phyloP scores from a whole-genome alignment of 2,329 filamentous ascomycete species.

The Hypomyces rosellus region DNA sequence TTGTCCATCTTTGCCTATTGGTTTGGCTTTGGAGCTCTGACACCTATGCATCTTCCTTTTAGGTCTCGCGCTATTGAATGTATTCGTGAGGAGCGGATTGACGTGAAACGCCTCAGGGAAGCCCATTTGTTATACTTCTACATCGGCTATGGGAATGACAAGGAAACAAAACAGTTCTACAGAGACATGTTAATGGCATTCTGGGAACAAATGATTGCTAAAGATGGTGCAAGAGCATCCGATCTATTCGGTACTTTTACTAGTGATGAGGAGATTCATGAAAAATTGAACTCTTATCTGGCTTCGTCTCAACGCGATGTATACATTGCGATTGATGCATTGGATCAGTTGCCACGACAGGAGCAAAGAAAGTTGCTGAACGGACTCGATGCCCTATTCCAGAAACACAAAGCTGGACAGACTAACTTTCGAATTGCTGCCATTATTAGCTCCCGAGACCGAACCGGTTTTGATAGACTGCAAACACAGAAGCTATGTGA shows the following conservation, averaged over 20 bases:
- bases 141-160: neutral
- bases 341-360: neutral
- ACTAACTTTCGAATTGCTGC: neutral
- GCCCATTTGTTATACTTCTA: neutral
- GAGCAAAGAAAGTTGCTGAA: neutral
- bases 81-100: neutral
- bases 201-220: neutral
- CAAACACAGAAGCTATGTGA: neutral
- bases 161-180: neutral
- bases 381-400: neutral
- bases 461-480: neutral
- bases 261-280: neutral
- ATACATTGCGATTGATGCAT: neutral
- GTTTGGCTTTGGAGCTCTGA: neutral
- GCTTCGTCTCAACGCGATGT: neutral
- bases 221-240: neutral
- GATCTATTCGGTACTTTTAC: neutral
- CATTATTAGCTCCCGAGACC: neutral
- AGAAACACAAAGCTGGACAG: neutral
- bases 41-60: neutral
- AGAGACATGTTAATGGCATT: neutral
- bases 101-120: neutral
- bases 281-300: neutral
- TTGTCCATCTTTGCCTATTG: no score
- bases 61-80: neutral